Evolutionary conservation across 495 filamentous ascomycete genomes (phyloP), one percentile per base, ranked within the genome.

Genomic region (Aspergillus conjunctus): DNA sequence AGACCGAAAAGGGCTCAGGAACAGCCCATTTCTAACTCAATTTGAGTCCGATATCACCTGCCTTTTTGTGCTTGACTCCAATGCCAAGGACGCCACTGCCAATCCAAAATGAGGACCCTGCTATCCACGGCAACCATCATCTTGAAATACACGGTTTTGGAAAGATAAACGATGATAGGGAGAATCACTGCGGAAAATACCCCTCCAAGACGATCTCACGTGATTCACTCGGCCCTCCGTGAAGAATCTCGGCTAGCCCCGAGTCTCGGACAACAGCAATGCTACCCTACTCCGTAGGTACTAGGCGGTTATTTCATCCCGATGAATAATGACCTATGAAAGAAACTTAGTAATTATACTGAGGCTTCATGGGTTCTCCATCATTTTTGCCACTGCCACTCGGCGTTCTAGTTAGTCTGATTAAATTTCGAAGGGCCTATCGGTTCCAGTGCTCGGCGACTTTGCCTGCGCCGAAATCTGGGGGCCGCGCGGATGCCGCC

Each of bases 21-120:
- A 21, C 33, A 46, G n/a, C 41, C 31, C 41, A 48, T 32, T 26
- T 26, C 26, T 26, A 26, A 26, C 26, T 5, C 26, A 26, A 26
- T 26, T 5, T 5, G 26, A 26, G 26, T 26, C 26, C 26, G 26
- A 51, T 7, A 8, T 49, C 44, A 30, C 18, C 43, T 60, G 31
- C 43, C 31, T 26, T 39, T 53, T 43, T 59, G 17, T 22, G 14
- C n/a, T 48, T 30, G 21, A 51, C 11, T 51, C 21, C 26, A 30
- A 17, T 51, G 21, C 30, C 49, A 51, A 51, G 49, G 30, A 7
- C 58, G 30, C 58, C 41, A 50, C 51, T 30, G 51, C 51, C 43
- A 26, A 3, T 30, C 20, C 15, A 48, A 48, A 11, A 11, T 21
- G 17, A 18, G 17, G 17, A 31, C 20, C n/a, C 10, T 39, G 44